Evolutionary conservation across 1,139 yeast species (phyloP).

Genomic region (Magnusiomyces paraingens): DNA sequence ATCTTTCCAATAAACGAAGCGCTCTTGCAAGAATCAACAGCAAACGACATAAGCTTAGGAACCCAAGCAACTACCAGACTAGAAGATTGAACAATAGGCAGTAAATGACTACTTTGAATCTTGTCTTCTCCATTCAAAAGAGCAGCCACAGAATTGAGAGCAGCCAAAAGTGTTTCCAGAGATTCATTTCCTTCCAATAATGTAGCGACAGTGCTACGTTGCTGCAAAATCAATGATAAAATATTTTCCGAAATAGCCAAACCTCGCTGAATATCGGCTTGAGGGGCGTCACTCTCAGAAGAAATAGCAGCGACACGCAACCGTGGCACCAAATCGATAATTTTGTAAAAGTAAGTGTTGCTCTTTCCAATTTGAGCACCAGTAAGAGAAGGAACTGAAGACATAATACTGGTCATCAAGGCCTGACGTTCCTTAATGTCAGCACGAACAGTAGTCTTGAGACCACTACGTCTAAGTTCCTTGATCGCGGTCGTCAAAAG

Average conservation of each 20-base stretch:
- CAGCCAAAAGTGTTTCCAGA: slow-evolving; percentile 8
- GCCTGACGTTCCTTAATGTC: slow-evolving; percentile 59
- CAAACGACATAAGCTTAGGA: slow-evolving; percentile 19
- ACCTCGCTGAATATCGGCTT: slow-evolving; percentile 66
- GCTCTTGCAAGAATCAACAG: slow-evolving; percentile 14
- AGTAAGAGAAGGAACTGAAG: slow-evolving; percentile 46
- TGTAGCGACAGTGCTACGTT: slow-evolving; percentile 11
- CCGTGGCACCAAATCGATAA: slow-evolving; percentile 75
- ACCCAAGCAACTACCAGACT: slow-evolving; percentile 18
- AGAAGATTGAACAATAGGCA: slow-evolving; percentile 2
- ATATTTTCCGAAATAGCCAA: slow-evolving; percentile 75
- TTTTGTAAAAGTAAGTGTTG: slow-evolving; percentile 59
- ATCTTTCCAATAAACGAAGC: slow-evolving; percentile 11
- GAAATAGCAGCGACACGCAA: slow-evolving; percentile 56
- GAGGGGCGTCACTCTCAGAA: slow-evolving; percentile 67
- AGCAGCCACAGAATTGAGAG: slow-evolving; percentile 15
- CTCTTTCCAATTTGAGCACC: slow-evolving; percentile 39
- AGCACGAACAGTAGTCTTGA: slow-evolving; percentile 57
- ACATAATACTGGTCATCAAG: slow-evolving; percentile 56
- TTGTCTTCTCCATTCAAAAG: slow-evolving; percentile 26
- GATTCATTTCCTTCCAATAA: slow-evolving; percentile 9
- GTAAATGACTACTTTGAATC: not conserved
- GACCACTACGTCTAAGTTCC: slow-evolving; percentile 68
- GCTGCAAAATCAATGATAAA: slow-evolving; percentile 43
- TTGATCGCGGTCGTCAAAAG: slow-evolving; percentile 69